A percentile compares a stretch with the other conserved stretches of the same genome.
Evolutionary conservation across 495 filamentous ascomycete species (phyloP).

Genomic region (Talaromyces trachyspermus): DNA sequence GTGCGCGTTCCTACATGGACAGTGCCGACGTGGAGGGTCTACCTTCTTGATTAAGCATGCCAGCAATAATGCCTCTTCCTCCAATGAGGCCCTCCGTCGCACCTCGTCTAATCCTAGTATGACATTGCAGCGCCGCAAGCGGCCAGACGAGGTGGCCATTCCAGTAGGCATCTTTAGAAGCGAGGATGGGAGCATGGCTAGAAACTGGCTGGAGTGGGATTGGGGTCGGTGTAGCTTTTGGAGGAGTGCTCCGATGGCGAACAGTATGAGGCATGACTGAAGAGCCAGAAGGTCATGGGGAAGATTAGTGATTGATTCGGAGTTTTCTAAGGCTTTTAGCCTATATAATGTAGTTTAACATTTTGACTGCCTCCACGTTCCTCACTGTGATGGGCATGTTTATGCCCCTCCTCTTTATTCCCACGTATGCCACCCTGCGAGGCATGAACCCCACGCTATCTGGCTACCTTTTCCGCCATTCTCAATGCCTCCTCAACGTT

Average conservation of each 20-base stretch:
- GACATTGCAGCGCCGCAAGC: neutral
- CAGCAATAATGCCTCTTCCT: too few species aligned
- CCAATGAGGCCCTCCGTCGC: too few species aligned
- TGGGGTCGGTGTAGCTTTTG: neutral
- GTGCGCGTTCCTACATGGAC: too few species aligned
- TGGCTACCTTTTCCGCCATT: too few species aligned
- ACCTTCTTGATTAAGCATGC: too few species aligned
- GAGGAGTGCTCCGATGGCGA: neutral
- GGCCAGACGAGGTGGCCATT: neutral
- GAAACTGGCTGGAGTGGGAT: neutral
- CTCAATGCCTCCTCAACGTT: too few species aligned
- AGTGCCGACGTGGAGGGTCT: too few species aligned
- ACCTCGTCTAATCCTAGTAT: neutral
- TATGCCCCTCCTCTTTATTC: too few species aligned
- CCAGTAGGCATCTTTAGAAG: constrained; percentile 1
- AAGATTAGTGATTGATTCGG: neutral
- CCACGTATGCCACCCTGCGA: too few species aligned
- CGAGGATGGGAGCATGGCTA: constrained; percentile 1
- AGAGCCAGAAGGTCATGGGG: too few species aligned
- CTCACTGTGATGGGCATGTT: too few species aligned
- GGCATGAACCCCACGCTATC: too few species aligned
- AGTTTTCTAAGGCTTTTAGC: neutral
- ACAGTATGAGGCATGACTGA: neutral
- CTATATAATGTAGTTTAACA: neutral
- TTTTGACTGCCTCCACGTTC: neutral